Evolutionary conservation across 1,139 yeast species (phyloP).

Genomic region (Suhomyces wounanorum): DNA sequence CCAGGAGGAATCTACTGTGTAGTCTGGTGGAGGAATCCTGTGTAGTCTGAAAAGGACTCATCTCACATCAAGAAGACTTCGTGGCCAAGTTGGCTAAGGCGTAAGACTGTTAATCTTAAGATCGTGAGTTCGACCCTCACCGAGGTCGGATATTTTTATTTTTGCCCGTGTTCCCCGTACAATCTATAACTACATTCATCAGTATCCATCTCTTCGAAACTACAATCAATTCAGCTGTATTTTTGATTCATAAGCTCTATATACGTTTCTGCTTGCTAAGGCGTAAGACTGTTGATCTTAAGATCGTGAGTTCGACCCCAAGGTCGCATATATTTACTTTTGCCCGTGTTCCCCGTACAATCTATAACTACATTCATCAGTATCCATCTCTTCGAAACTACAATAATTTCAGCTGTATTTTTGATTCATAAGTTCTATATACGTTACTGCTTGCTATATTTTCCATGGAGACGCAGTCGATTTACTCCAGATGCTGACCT

Average conservation of each 20-base stretch:
- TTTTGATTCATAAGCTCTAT: background rate
- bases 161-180: too few relatives aligned
- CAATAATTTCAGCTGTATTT: background rate
- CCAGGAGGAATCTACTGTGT: too few relatives aligned
- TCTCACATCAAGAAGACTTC: slow-evolving; percentile 33
- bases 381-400: background rate
- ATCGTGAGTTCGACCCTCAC: slow-evolving; percentile 38
- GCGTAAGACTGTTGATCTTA: slow-evolving; percentile 55
- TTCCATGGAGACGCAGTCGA: background rate
- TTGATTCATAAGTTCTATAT: background rate
- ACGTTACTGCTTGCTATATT: background rate
- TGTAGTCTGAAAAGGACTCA: background rate
- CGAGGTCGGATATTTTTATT: slow-evolving; percentile 34
- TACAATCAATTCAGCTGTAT: background rate
- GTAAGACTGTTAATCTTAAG: slow-evolving; percentile 51
- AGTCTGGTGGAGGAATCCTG: too few relatives aligned
- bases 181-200: too few relatives aligned
- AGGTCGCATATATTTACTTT: slow-evolving; percentile 29
- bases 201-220: too few relatives aligned
- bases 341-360: too few relatives aligned
- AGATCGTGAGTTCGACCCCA: slow-evolving; percentile 35
- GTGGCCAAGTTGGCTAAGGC: slow-evolving; percentile 62
- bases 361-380: too few relatives aligned
- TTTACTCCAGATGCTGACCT: background rate
- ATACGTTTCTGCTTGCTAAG: slow-evolving; percentile 19